A percentile compares a stretch with the other conserved stretches of the same genome.
These are phyloP conservation scores for Astragalus glycyphyllos DNA, from an alignment of 306 rosid species.

Conservation along the genomic window DNA sequence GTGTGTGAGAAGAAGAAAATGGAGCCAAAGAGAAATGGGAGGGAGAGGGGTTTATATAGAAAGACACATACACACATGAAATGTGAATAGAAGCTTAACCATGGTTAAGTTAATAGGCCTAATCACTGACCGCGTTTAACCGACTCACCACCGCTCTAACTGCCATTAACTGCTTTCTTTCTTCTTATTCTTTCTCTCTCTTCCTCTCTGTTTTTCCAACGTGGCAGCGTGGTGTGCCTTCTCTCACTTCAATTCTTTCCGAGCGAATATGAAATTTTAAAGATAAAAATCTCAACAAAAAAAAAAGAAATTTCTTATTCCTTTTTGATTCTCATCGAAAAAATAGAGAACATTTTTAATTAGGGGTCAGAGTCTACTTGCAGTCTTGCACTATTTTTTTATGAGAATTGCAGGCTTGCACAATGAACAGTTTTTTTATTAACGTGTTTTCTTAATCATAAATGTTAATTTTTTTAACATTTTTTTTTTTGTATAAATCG, in stretches of 20 bases:
- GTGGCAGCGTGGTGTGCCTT: constrained; percentile 40
- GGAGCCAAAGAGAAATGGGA: constrained; percentile 49
- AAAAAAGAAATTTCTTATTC: too few relatives aligned
- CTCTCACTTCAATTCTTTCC: background rate
- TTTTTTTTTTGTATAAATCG: too few relatives aligned
- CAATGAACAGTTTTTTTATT: too few relatives aligned
- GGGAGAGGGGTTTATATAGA: constrained; percentile 61
- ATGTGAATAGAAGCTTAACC: constrained; percentile 42
- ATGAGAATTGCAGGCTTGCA: too few relatives aligned
- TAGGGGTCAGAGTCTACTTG: too few relatives aligned
- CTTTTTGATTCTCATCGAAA: too few relatives aligned
- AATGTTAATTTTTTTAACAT: too few relatives aligned
- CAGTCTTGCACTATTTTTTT: too few relatives aligned
- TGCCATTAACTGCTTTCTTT: constrained; percentile 59
- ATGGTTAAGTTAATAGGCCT: constrained; percentile 53
- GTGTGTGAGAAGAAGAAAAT: constrained; percentile 36
- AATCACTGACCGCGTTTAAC: constrained; percentile 38
- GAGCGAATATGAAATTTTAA: background rate
- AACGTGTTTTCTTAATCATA: too few relatives aligned
- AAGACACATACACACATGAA: background rate
- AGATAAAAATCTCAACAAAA: too few relatives aligned
- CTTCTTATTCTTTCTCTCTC: background rate
- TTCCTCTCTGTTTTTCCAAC: constrained; percentile 38
- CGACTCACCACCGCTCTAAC: constrained; percentile 59
- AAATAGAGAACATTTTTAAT: too few relatives aligned